These are phyloP conservation scores for Bruguiera parviflora DNA, from an alignment of 345 rosid species.

Conservation along the genomic window DNA sequence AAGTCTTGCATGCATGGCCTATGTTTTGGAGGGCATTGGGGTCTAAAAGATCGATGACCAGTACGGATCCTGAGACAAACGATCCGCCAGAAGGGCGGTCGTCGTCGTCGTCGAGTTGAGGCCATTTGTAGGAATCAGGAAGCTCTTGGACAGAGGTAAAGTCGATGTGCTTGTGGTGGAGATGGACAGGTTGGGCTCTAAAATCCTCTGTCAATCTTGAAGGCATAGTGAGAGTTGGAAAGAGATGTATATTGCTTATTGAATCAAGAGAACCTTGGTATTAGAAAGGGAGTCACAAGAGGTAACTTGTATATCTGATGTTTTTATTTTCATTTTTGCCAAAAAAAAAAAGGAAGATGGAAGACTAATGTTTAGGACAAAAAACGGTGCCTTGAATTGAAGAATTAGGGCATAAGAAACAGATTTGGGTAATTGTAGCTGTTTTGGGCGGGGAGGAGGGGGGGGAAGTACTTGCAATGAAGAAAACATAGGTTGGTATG, in stretches of 20 bases:
- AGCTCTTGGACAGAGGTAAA: conserved; percentile 54
- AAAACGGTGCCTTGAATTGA: neutral
- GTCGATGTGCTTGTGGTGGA: conserved; percentile 48
- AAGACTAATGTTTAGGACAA: no score
- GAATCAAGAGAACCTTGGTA: neutral
- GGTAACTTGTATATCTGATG: no score
- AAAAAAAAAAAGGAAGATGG: no score
- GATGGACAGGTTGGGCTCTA: conserved; percentile 48
- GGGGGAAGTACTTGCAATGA: neutral
- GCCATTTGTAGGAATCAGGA: conserved; percentile 81
- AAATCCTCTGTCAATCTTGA: conserved; percentile 52
- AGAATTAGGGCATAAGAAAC: neutral
- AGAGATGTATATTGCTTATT: neutral
- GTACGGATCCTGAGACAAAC: conserved; percentile 36
- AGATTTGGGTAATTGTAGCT: neutral
- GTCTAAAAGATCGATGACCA: conserved; percentile 62
- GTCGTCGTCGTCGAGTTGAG: conserved; percentile 32
- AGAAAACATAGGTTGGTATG: conserved; percentile 2
- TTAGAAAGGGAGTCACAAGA: neutral
- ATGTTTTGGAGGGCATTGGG: conserved; percentile 43
- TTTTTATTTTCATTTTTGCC: no score
- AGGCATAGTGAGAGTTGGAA: conserved; percentile 39
- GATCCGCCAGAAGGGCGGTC: conserved; percentile 18
- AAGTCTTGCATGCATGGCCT: conserved; percentile 68
- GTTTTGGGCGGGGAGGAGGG: no score